Percentiles rank a stretch among this genome's conserved stretches.
Conservation (phyloP, 73 alveolate species). For the Symbiodinium pilosum region DNA sequence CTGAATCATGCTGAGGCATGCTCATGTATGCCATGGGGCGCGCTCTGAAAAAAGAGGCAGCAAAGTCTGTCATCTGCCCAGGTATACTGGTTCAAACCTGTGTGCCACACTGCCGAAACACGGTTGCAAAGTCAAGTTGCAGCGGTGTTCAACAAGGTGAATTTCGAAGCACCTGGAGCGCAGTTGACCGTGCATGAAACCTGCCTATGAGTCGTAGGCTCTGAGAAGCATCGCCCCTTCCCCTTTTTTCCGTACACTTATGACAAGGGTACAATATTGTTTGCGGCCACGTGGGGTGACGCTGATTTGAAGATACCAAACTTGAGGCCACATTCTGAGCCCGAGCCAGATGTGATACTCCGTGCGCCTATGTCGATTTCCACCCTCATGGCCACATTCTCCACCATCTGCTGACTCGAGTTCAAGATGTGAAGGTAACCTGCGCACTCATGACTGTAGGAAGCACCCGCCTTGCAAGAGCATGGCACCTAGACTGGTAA, state of each 20-base stretch:
- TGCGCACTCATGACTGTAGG: too few relatives aligned
- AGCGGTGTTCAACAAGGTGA: conserved; percentile 48
- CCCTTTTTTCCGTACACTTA: too few relatives aligned
- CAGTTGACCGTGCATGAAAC: not conserved
- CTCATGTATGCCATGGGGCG: not conserved
- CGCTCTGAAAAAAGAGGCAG: too few relatives aligned
- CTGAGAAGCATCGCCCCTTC: too few relatives aligned
- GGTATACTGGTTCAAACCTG: too few relatives aligned
- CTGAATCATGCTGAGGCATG: too few relatives aligned
- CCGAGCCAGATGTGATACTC: not conserved
- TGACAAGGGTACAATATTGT: too few relatives aligned
- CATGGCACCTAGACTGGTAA: too few relatives aligned
- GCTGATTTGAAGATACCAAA: too few relatives aligned
- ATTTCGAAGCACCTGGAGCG: conserved; percentile 33
- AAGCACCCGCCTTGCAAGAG: too few relatives aligned
- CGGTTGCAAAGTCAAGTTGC: not conserved
- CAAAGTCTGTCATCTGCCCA: too few relatives aligned
- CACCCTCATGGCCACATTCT: conserved; percentile 50
- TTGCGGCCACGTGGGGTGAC: too few relatives aligned
- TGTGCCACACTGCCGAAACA: not conserved
- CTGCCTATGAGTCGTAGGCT: not conserved
- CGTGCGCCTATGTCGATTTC: conserved; percentile 66
- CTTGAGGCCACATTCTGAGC: not conserved
- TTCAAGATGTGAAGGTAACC: conserved; percentile 57
- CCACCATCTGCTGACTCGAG: conserved; percentile 32